These are phyloP conservation scores for Drosera spatulata DNA, from an alignment of 179 eudicot genomes.

Conservation along the genomic window DNA sequence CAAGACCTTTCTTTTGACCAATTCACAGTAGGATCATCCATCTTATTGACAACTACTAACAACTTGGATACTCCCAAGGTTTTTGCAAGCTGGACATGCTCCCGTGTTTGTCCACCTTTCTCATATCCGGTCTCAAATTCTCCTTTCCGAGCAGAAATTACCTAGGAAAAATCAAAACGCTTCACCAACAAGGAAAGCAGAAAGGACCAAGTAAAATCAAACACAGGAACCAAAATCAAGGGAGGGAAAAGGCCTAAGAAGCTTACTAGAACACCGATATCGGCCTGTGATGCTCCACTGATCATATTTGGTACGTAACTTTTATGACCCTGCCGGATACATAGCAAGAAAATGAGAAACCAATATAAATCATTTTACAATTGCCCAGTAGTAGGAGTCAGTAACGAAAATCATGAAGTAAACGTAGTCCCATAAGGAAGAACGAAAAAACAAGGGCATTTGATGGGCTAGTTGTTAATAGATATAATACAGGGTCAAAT, in stretches of 20 bases:
- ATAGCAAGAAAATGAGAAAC: slow-evolving; percentile 3
- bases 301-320: slow-evolving; percentile 99
- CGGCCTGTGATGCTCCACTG: slow-evolving; percentile 98
- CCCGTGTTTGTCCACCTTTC: slow-evolving; percentile 98
- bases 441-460: too few species aligned
- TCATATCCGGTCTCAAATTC: slow-evolving; percentile 99
- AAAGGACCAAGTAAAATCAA: not conserved
- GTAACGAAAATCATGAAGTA: too few species aligned
- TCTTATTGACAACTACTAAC: slow-evolving; percentile 85
- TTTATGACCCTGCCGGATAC: slow-evolving; percentile 66
- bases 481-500: too few species aligned
- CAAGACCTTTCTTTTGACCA: slow-evolving; percentile 86
- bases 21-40: slow-evolving; percentile 94
- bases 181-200: not conserved
- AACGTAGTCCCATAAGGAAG: too few species aligned
- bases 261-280: slow-evolving; percentile 79
- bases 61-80: slow-evolving; percentile 91
- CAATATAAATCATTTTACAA: not conserved
- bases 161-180: slow-evolving; percentile 24
- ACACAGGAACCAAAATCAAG: too few species aligned
- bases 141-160: slow-evolving; percentile 97
- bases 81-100: slow-evolving; percentile 93
- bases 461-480: too few species aligned
- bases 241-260: too few species aligned
- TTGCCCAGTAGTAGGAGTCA: too few species aligned